Conservation (phyloP, 202 grass and related monocot species). For the Digitaria exilis region DNA sequence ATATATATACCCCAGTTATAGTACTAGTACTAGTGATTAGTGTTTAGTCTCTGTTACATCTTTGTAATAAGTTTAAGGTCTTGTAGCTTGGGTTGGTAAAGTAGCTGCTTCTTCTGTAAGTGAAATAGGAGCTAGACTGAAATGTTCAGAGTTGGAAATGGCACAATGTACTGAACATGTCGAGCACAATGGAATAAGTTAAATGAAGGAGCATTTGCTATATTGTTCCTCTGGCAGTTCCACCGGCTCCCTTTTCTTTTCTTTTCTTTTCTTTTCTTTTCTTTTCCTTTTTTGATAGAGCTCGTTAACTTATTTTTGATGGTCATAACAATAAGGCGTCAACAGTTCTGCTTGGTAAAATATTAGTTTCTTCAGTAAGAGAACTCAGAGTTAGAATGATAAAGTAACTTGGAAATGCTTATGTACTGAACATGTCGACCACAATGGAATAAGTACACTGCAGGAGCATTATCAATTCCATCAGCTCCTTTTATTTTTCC, state of each 20-base stretch:
- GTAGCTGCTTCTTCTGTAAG: constrained; percentile 29
- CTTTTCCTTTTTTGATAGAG: neutral
- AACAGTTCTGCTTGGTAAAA: neutral
- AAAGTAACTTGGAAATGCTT: neutral
- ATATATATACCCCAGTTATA: constrained; percentile 49
- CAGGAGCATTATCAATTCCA: constrained; percentile 25
- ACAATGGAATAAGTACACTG: neutral
- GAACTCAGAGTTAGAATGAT: no score
- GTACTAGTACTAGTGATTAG: constrained; percentile 2
- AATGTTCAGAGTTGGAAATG: neutral
- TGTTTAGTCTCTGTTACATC: neutral
- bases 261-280: no score
- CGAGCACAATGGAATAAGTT: neutral
- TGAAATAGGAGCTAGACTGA: constrained; percentile 7
- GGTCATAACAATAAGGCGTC: neutral
- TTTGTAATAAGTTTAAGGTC: constrained; percentile 25
- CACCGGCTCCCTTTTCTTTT: neutral
- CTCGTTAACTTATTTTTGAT: neutral
- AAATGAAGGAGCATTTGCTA: constrained; percentile 34
- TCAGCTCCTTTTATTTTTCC: neutral
- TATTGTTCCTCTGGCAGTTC: neutral
- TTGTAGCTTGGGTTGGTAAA: constrained; percentile 3
- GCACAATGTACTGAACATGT: constrained; percentile 5
- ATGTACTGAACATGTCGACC: neutral
- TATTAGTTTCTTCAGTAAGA: constrained; percentile 14